A percentile compares a stretch with the other conserved stretches of the same genome.
phyloP scores from a whole-genome alignment of 2,329 filamentous ascomycete genomes.

The Ascochyta rabiei region DNA sequence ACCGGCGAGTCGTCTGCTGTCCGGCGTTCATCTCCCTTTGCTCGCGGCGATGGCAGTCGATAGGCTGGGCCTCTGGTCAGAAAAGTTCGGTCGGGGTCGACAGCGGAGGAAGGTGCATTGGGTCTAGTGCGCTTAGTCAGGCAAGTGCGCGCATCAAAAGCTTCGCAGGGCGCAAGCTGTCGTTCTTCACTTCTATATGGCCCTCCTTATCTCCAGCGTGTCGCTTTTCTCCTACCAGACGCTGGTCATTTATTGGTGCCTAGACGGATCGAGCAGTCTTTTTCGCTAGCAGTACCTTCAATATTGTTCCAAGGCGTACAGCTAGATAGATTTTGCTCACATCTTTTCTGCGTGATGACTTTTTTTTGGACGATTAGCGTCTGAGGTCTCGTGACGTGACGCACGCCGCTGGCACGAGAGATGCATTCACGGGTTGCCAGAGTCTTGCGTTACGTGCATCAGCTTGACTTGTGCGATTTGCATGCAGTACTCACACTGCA shows the following conservation, averaged over 20 bases:
- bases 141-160: slow-evolving; percentile 20
- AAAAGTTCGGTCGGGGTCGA: slow-evolving; percentile 36
- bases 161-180: slow-evolving; percentile 22
- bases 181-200: slow-evolving; percentile 58
- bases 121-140: slow-evolving; percentile 35
- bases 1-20: slow-evolving; percentile 52
- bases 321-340: slow-evolving; percentile 98
- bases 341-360: slow-evolving; percentile 50
- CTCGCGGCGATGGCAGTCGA: background rate
- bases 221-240: slow-evolving; percentile 62
- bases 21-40: slow-evolving; percentile 50
- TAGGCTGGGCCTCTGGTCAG: slow-evolving; percentile 3
- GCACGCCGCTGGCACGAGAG: no score
- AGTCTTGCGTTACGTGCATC: no score
- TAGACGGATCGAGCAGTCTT: slow-evolving; percentile 82
- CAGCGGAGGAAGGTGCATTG: slow-evolving; percentile 36
- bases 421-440: no score
- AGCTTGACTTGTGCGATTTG: no score
- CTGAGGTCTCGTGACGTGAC: no score
- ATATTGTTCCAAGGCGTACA: slow-evolving; percentile 72
- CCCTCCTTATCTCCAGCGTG: slow-evolving; percentile 90
- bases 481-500: no score
- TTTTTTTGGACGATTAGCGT: background rate
- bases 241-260: slow-evolving; percentile 93
- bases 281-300: slow-evolving; percentile 98